These are phyloP conservation scores for Yamadazyma dendronema DNA, from an alignment of 1,139 yeast genomes.

Conservation along the genomic window DNA sequence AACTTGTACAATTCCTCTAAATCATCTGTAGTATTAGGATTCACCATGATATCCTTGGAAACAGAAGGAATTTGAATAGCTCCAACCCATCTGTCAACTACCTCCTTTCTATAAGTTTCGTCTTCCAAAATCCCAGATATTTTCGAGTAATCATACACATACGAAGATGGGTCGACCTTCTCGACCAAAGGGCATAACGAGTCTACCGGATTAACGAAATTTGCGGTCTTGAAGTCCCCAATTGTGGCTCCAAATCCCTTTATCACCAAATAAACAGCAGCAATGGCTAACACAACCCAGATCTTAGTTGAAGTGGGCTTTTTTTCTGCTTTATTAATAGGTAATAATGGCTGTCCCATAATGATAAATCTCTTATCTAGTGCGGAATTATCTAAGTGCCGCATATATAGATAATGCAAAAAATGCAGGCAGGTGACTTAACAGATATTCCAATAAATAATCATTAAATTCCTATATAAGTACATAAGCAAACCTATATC, in stretches of 20 bases:
- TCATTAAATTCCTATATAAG: neutral
- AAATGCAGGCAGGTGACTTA: neutral
- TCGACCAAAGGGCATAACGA: constrained; percentile 35
- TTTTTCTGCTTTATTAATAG: constrained; percentile 2
- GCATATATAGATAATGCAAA: neutral
- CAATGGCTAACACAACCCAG: constrained; percentile 2
- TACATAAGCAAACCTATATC: constrained; percentile 17
- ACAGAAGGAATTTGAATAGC: constrained; percentile 67
- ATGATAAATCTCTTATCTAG: neutral
- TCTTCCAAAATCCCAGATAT: constrained; percentile 34
- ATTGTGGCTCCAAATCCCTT: neutral
- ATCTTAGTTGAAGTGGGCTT: neutral
- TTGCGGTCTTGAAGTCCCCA: neutral
- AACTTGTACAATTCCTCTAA: constrained; percentile 24
- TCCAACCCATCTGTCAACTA: constrained; percentile 46
- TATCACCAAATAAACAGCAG: neutral
- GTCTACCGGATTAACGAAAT: constrained; percentile 13
- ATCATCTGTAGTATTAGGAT: constrained; percentile 22
- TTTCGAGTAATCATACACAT: constrained; percentile 21
- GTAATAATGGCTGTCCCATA: constrained; percentile 7
- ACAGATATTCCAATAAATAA: neutral
- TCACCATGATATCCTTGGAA: constrained; percentile 52
- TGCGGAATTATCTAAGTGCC: neutral
- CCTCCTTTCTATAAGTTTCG: constrained; percentile 34
- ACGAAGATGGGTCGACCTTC: constrained; percentile 28